Evolutionary conservation across 371 early-diverging fungal species (phyloP).

Genomic region (Syncephalastrum sp.): DNA sequence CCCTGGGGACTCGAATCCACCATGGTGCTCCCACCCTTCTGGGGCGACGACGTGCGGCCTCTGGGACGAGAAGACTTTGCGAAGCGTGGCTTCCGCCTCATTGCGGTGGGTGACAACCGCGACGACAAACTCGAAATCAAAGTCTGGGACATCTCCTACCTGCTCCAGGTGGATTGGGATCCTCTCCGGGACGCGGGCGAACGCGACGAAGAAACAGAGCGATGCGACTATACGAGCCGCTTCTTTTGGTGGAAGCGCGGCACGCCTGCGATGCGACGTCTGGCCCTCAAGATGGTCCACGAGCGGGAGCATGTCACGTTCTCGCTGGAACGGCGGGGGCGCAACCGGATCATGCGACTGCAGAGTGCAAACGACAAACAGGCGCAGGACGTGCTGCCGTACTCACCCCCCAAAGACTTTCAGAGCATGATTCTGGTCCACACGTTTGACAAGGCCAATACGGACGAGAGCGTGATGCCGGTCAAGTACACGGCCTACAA

Average conservation of each 20-base stretch:
- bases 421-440: slow-evolving; percentile 36
- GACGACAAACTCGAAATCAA: slow-evolving; percentile 38
- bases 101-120: slow-evolving; percentile 35
- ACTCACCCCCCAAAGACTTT: slow-evolving; percentile 29
- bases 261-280: slow-evolving; percentile 15
- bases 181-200: slow-evolving; percentile 13
- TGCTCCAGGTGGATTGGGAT: slow-evolving; percentile 27
- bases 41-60: slow-evolving; percentile 10
- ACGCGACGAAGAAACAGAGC: neutral
- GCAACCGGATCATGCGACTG: neutral
- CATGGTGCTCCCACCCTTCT: slow-evolving; percentile 37
- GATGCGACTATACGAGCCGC: slow-evolving; percentile 6
- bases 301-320: neutral
- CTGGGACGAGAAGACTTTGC: slow-evolving; percentile 14
- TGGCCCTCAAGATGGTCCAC: slow-evolving; percentile 30
- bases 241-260: slow-evolving; percentile 42
- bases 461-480: slow-evolving; percentile 22
- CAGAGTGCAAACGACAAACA: neutral
- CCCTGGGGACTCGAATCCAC: slow-evolving; percentile 49
- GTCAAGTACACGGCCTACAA: slow-evolving; percentile 51
- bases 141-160: slow-evolving; percentile 44
- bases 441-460: slow-evolving; percentile 27
- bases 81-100: slow-evolving; percentile 27
- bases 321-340: neutral
- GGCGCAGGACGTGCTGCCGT: slow-evolving; percentile 18